Evolutionary conservation across 371 early-diverging fungal genomes (phyloP).

Genomic region (Circinella minor): DNA sequence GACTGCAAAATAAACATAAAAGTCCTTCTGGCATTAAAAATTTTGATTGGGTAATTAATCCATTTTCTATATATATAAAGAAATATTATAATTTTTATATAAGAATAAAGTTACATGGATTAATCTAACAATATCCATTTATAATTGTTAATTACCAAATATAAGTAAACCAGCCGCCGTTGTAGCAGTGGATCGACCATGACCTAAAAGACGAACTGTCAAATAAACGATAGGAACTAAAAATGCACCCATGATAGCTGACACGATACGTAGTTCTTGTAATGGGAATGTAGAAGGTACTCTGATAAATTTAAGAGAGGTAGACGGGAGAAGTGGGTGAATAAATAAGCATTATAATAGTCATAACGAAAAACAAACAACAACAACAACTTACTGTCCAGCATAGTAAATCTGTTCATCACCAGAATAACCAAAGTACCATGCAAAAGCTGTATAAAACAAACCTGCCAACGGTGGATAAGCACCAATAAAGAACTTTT

Average conservation of each 20-base stretch:
- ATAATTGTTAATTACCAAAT: conserved; percentile 28
- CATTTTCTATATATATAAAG: conserved; percentile 24
- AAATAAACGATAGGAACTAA: conserved; percentile 37
- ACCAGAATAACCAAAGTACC: conserved; percentile 82
- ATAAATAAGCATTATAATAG: neutral
- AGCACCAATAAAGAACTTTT: conserved; percentile 47
- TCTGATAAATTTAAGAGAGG: conserved; percentile 10
- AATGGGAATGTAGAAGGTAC: conserved; percentile 32
- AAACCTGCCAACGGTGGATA: conserved; percentile 82
- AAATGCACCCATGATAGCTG: conserved; percentile 34
- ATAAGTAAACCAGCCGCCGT: conserved; percentile 34
- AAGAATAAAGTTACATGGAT: too few relatives aligned
- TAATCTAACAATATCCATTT: neutral
- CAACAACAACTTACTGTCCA: conserved; percentile 74
- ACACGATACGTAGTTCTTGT: conserved; percentile 22
- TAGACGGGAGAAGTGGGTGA: neutral
- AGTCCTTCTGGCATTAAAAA: conserved; percentile 32
- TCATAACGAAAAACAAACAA: neutral
- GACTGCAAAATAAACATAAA: conserved; percentile 24
- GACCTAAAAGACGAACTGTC: conserved; percentile 30
- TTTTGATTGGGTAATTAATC: conserved; percentile 39
- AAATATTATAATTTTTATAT: too few relatives aligned
- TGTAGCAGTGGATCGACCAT: conserved; percentile 32
- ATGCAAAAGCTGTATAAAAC: conserved; percentile 77
- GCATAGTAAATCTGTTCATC: conserved; percentile 82